These are phyloP conservation scores for Claviceps paspali DNA, from an alignment of 2,329 filamentous ascomycete genomes.

Conservation along the genomic window DNA sequence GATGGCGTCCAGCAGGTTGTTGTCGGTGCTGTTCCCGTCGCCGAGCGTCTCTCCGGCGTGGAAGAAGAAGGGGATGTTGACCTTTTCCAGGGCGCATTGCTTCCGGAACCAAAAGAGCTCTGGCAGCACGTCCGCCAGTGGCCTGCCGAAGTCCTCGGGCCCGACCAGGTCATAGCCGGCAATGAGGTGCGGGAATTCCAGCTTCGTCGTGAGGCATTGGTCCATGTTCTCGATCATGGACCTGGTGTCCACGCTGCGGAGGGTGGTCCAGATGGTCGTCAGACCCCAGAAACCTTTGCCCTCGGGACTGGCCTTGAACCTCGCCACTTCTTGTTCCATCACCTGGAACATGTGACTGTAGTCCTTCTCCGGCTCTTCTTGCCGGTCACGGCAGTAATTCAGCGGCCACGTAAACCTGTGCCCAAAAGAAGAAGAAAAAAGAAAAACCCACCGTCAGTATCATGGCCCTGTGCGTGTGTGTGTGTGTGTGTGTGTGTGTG, in stretches of 20 bases:
- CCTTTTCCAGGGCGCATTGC: conserved; percentile 58
- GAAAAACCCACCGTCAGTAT: too few species aligned
- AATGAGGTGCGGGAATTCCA: conserved; percentile 62
- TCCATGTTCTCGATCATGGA: conserved; percentile 70
- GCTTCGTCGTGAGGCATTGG: conserved; percentile 69
- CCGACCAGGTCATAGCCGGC: conserved; percentile 84
- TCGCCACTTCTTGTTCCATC: conserved; percentile 61
- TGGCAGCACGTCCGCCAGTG: conserved; percentile 62
- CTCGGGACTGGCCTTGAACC: conserved; percentile 56
- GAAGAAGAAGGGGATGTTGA: conserved; percentile 89
- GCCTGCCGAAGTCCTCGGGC: conserved; percentile 66
- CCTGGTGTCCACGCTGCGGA: conserved; percentile 49
- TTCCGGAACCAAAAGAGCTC: conserved; percentile 91
- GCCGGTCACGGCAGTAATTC: conserved; percentile 49
- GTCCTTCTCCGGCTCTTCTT: conserved; percentile 50
- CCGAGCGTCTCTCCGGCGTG: conserved; percentile 83
- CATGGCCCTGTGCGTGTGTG: too few species aligned
- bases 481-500: too few species aligned
- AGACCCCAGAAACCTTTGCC: conserved; percentile 72
- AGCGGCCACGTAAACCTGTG: conserved; percentile 54
- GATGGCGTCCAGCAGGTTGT: conserved; percentile 79
- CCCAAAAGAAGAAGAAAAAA: too few species aligned
- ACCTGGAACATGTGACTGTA: conserved; percentile 56
- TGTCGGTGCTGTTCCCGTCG: conserved; percentile 54
- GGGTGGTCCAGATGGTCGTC: conserved; percentile 69